Evolutionary conservation across 768 basidiomycete genomes (phyloP), one percentile per base, ranked within the genome.

Genomic region (Suillus cothurnatus): DNA sequence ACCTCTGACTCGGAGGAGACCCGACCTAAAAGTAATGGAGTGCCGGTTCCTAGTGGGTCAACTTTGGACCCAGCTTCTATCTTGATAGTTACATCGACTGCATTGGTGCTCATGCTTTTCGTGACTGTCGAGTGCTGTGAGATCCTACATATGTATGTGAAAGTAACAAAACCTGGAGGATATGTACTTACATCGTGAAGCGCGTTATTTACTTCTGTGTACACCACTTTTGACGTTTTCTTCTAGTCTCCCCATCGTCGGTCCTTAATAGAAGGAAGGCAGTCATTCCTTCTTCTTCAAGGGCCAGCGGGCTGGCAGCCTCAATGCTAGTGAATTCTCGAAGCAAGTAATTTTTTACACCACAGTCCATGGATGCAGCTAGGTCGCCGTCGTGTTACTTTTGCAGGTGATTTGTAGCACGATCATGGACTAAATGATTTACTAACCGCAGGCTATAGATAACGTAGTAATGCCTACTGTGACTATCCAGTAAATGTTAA

Each of bases 191-290:
- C 50, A 15, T 8, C 38, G 14, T 57, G 56, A 57, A 57, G 56
- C 56, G 56, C 56, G 56, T 57, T 57, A 17, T 57, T 57, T 57
- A 57, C n/a, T 3, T 23, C 8, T 57, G n/a, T 56, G 34, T 56
- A 32, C 53, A 5, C n/a, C 31, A 19, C 4, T 17, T 31, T 17
- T 15, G 12, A 39, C 39, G 6, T 41, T 41, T 39, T 39, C 39
- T 17, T 39, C 39, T 39, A 39, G 15, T 39, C 12, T 38, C 39
- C 17, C 14, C 0, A 41, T 41, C 8, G 19, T 21, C 19, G 7
- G 41, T 8, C 41, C 19, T 43, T 19, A 21, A 47, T 39, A 39
- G 14, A 38, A 38, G 14, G 14, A 14, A 38, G 43, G 19, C 21
- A 45, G 21, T 45, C 9, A 12, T 14, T 12, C 45, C n/a, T n/a